phyloP scores from a whole-genome alignment of 192 early-diverging fungal species.

The Coemansia sp. region DNA sequence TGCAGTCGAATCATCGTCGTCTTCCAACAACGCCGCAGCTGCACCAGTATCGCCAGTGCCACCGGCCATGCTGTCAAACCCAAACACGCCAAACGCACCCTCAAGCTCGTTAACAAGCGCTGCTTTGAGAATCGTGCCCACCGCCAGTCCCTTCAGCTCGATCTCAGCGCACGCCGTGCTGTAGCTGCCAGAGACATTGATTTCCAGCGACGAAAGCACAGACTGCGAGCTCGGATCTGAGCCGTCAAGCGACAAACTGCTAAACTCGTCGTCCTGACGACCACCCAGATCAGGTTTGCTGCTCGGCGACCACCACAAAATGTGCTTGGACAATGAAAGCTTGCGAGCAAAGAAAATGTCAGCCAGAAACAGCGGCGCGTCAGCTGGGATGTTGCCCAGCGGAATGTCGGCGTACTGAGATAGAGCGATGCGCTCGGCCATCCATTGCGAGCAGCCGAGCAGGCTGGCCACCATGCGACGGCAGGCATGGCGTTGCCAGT shows the following conservation, averaged over 20 bases:
- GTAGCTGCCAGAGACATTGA: conserved; percentile 76
- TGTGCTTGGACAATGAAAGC: conserved; percentile 72
- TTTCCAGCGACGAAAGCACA: conserved; percentile 53
- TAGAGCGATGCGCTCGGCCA: conserved; percentile 71
- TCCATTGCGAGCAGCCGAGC: conserved; percentile 70
- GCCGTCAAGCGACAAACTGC: conserved; percentile 6
- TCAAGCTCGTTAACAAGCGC: conserved; percentile 78
- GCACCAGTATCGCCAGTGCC: conserved; percentile 10
- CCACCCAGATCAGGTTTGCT: conserved; percentile 86
- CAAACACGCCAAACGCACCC: conserved; percentile 57
- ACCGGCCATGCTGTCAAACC: conserved; percentile 24
- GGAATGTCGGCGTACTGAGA: conserved; percentile 84
- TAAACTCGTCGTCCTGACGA: conserved; percentile 54
- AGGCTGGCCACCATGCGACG: conserved; percentile 77
- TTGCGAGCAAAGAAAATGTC: conserved; percentile 85
- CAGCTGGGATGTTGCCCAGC: conserved; percentile 82
- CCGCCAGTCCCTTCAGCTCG: conserved; percentile 73
- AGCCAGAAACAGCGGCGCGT: conserved; percentile 76
- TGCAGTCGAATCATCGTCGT: not conserved
- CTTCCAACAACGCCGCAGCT: conserved; percentile 7
- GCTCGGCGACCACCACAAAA: conserved; percentile 89
- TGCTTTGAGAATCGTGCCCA: conserved; percentile 81
- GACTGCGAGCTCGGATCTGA: conserved; percentile 2
- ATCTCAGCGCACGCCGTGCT: conserved; percentile 82
- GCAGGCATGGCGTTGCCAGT: conserved; percentile 77